Percentiles rank a stretch among this genome's conserved stretches.
Evolutionary conservation across 2,329 filamentous ascomycete species (phyloP).

Genomic region (Waltergamsia citrina): DNA sequence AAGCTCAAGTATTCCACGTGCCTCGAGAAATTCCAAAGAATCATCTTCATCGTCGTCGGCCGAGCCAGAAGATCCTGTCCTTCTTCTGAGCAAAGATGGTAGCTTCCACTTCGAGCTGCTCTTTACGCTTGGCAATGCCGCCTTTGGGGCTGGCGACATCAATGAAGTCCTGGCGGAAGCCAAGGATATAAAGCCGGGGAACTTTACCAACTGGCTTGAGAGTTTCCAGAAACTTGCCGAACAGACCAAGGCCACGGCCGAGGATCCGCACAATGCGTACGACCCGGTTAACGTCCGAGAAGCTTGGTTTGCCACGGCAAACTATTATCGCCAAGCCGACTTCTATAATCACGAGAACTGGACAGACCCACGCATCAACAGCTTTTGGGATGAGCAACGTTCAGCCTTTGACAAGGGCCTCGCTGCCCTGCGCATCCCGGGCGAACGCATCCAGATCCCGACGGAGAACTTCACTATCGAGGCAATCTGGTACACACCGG

Average conservation of each 20-base stretch:
- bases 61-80: slow-evolving; percentile 6
- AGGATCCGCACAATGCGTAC: slow-evolving; percentile 7
- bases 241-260: slow-evolving; percentile 5
- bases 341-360: slow-evolving; percentile 26
- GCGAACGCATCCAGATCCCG: slow-evolving; percentile 11
- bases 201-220: slow-evolving; percentile 6
- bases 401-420: slow-evolving; percentile 24
- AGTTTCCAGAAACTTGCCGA: slow-evolving; percentile 6
- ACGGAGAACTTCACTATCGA: slow-evolving; percentile 19
- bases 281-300: slow-evolving; percentile 8
- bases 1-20: slow-evolving; percentile 7
- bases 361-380: slow-evolving; percentile 22
- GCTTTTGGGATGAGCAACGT: slow-evolving; percentile 19
- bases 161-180: slow-evolving; percentile 10
- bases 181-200: slow-evolving; percentile 13
- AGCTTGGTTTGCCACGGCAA: slow-evolving; percentile 20
- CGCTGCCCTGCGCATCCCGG: slow-evolving; percentile 16
- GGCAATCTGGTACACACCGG: slow-evolving; percentile 20
- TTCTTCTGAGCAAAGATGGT: slow-evolving; percentile 8
- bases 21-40: too few species aligned
- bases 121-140: slow-evolving; percentile 5
- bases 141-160: slow-evolving; percentile 7
- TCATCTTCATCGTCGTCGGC: slow-evolving; percentile 6
- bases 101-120: slow-evolving; percentile 9
- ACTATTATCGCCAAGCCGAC: slow-evolving; percentile 26